These are phyloP conservation scores for Nymphaea thermarum DNA, from an alignment of 164 flowering plant species.

Conservation along the genomic window DNA sequence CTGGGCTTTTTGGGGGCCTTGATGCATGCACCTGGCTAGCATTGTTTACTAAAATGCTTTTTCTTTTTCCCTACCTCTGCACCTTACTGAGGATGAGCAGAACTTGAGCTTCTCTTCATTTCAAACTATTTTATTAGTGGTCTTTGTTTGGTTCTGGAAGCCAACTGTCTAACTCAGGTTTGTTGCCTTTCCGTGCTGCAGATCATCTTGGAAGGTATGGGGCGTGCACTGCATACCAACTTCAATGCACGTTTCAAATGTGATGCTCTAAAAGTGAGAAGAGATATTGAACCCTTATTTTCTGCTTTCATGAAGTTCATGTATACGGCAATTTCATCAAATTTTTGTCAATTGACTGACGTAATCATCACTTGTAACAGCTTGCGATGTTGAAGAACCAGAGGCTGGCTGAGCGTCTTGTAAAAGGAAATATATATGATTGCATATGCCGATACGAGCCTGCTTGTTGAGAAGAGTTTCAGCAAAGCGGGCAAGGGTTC, in stretches of 20 bases:
- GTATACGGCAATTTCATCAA: background rate
- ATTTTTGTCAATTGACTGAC: too few species aligned
- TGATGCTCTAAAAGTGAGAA: conserved; percentile 78
- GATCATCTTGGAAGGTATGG: conserved; percentile 99
- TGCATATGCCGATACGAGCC: conserved; percentile 91
- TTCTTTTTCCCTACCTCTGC: background rate
- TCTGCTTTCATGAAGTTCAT: background rate
- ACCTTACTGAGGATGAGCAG: too few species aligned
- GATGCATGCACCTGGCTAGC: too few species aligned
- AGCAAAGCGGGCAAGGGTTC: background rate
- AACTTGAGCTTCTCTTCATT: too few species aligned
- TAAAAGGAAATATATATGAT: conserved; percentile 83
- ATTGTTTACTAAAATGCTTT: background rate
- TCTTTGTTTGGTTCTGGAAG: too few species aligned
- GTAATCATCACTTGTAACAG: conserved; percentile 24
- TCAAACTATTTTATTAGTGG: too few species aligned
- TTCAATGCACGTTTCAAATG: conserved; percentile 84
- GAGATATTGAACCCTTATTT: background rate
- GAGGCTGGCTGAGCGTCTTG: conserved; percentile 83
- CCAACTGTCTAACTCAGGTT: too few species aligned
- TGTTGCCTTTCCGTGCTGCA: conserved; percentile 10
- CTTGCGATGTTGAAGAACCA: conserved; percentile 99
- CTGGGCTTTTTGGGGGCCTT: too few species aligned
- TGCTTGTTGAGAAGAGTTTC: conserved; percentile 7
- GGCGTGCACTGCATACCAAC: conserved; percentile 92